Evolutionary conservation across 2,329 filamentous ascomycete species (phyloP).

Genomic region (Colletotrichum filicis): DNA sequence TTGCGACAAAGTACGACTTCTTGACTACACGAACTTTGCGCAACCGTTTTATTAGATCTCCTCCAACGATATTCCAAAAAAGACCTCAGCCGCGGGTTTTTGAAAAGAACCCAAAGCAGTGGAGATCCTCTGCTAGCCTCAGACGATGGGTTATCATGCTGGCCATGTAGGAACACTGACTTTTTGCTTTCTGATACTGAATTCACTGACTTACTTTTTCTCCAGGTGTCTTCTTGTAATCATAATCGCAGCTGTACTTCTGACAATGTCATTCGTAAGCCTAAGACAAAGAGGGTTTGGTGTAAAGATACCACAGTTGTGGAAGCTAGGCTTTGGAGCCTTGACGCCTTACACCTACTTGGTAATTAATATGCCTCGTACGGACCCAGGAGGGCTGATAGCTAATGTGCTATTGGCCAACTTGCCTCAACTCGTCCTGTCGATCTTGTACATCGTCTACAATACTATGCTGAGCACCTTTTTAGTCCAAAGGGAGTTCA

Average conservation of each 20-base stretch:
- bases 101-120: background rate
- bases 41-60: background rate
- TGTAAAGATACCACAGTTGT: conserved; percentile 38
- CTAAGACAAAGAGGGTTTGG: conserved; percentile 35
- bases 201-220: too few species aligned
- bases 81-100: background rate
- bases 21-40: background rate
- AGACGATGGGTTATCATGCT: background rate
- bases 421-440: conserved; percentile 57
- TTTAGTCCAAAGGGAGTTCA: conserved; percentile 58
- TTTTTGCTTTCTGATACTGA: background rate
- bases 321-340: conserved; percentile 43
- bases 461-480: conserved; percentile 59
- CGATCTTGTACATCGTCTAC: conserved; percentile 55
- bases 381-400: conserved; percentile 43
- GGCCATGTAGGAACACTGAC: background rate
- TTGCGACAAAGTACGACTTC: background rate
- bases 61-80: background rate
- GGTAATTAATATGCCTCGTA: conserved; percentile 38
- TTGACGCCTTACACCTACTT: conserved; percentile 43
- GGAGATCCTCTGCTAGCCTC: conserved; percentile 4
- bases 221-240: background rate
- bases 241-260: conserved; percentile 16
- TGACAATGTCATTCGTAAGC: conserved; percentile 29
- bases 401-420: conserved; percentile 55